Evolutionary conservation across 2,329 filamentous ascomycete genomes (phyloP), one percentile per base, ranked within the genome.

Genomic region (Claviceps humidiphila): DNA sequence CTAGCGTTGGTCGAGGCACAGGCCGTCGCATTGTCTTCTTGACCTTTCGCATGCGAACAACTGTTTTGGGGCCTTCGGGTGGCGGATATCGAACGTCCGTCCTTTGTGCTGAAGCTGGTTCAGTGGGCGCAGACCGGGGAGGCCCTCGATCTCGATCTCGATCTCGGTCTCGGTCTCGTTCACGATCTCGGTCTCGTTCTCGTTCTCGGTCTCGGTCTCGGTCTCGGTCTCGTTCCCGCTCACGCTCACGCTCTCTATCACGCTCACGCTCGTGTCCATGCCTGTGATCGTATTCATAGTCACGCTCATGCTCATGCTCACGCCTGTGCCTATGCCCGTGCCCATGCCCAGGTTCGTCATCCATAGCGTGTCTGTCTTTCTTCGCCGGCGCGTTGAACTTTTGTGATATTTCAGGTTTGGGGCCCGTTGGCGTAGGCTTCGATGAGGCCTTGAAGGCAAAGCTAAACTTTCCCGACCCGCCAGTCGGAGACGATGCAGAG

Each of bases 371-470:
- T 4, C 58, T 53, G 39, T 63, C 61, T 54, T 74, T 72, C 55
- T 76, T 71, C 26, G 72, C 69, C 20, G 82, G 74, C 3, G 76
- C 74, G 63, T 85, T 91, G 53, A 84, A 76, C 59, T 83, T 84
- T 57, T 81, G 78, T 0, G 81, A 82, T 51, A 84, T 84, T 58
- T 84, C 81, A 2, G 76, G 78, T 57, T 84, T 82, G 3, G 80
- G 80, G 13, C 74, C 72, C 8, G 80, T 69, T 14, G 78, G 70
- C 2, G 74, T 68, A 7, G 75, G 70, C 58, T 84, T 84, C 11
- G 74, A 76, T 43, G 85, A 78, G 9, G 83, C 78, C 65, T 96
- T 96, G 67, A 97, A 89, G 1, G 89, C 89, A 66, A 97, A 97
- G 65, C 89, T 94, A 62, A 96, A 94, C 68, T 91, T 93, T 45